Conservation (phyloP, 108 stramenopile species). For the Cylindrotheca closterium region DNA sequence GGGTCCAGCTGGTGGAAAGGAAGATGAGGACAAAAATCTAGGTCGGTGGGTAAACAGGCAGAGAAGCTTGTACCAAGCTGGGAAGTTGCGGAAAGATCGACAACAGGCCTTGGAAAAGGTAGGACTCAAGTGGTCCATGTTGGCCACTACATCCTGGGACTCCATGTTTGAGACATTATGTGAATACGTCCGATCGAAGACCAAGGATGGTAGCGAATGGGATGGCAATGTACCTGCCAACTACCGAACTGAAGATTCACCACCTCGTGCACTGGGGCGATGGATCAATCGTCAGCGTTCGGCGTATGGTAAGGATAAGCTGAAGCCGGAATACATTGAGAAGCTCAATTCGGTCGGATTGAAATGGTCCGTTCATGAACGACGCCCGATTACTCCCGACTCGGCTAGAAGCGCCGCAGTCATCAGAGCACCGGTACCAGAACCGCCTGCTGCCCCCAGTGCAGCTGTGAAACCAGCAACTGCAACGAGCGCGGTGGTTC, state of each 20-base stretch:
- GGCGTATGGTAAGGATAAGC: slow-evolving; percentile 69
- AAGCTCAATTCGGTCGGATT: slow-evolving; percentile 69
- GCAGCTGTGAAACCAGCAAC: slow-evolving; percentile 61
- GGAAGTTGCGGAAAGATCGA: slow-evolving; percentile 77
- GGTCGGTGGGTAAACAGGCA: slow-evolving; percentile 90
- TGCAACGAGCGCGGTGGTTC: slow-evolving; percentile 20
- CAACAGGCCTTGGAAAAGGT: slow-evolving; percentile 70
- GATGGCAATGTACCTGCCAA: slow-evolving; percentile 86
- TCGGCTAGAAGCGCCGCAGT: neutral
- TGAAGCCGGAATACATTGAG: slow-evolving; percentile 77
- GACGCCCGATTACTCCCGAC: slow-evolving; percentile 28
- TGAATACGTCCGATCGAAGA: slow-evolving; percentile 55
- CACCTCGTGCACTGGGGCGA: slow-evolving; percentile 74
- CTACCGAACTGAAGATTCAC: slow-evolving; percentile 63
- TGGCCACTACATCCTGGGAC: slow-evolving; percentile 81
- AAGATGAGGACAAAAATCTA: slow-evolving; percentile 72
- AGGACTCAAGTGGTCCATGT: slow-evolving; percentile 86
- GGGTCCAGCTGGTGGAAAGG: slow-evolving; percentile 24
- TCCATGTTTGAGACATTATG: slow-evolving; percentile 77
- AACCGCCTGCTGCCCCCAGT: no score
- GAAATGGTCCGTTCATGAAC: slow-evolving; percentile 74
- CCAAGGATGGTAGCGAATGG: slow-evolving; percentile 54
- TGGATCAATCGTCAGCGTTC: slow-evolving; percentile 89
- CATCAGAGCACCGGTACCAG: neutral
- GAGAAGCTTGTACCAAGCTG: slow-evolving; percentile 81